Evolutionary conservation across 306 rosid species (phyloP).

Genomic region (Casuarina equisetifolia): DNA sequence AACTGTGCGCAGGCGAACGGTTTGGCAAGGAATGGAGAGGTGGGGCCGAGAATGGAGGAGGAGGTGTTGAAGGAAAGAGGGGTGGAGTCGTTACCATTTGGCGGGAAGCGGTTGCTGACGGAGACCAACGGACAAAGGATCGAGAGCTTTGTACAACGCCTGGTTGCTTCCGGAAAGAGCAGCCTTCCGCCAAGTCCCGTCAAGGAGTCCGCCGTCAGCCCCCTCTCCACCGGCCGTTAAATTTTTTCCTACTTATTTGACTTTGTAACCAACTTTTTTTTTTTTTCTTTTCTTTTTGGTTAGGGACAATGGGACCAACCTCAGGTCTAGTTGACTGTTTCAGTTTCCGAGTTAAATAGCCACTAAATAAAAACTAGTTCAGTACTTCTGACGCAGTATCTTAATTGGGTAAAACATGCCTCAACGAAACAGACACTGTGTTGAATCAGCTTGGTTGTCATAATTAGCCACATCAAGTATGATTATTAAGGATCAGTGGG

Average conservation of each 20-base stretch:
- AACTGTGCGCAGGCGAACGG: constrained; percentile 61
- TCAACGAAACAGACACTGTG: too few species aligned
- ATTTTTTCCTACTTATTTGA: background rate
- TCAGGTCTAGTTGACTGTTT: constrained; percentile 26
- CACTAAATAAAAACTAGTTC: constrained; percentile 23
- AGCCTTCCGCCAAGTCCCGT: constrained; percentile 79
- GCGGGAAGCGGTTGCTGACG: constrained; percentile 96
- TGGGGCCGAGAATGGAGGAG: constrained; percentile 35
- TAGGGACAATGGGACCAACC: constrained; percentile 31
- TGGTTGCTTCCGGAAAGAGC: constrained; percentile 62
- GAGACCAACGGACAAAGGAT: constrained; percentile 93
- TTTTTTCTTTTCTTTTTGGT: background rate
- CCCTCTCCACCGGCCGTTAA: constrained; percentile 59
- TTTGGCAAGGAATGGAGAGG: constrained; percentile 40
- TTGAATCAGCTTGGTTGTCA: too few species aligned
- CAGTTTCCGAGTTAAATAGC: constrained; percentile 19
- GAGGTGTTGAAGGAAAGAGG: constrained; percentile 72
- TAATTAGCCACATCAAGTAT: too few species aligned
- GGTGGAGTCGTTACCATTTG: constrained; percentile 89
- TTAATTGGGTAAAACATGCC: too few species aligned
- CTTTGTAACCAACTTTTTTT: background rate
- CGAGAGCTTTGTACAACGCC: constrained; percentile 69
- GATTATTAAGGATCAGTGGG: too few species aligned
- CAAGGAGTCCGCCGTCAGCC: constrained; percentile 62
- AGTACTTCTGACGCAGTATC: background rate